Percentiles rank a stretch among this genome's conserved stretches.
Evolutionary conservation across 768 basidiomycete genomes (phyloP).

Genomic region (Leccinum disarticulatum): DNA sequence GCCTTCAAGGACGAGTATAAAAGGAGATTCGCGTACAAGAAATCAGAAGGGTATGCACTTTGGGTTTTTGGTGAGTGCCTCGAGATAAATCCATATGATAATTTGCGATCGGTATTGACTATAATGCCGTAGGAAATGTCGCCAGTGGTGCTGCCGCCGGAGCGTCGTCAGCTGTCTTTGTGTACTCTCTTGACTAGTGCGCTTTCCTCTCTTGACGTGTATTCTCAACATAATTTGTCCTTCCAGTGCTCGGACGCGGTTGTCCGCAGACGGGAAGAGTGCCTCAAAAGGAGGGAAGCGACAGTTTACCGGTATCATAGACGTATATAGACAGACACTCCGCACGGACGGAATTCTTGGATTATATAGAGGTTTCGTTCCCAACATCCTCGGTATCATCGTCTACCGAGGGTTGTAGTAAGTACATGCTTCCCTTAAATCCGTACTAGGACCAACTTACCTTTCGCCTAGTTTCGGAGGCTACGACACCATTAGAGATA

Average conservation of each 20-base stretch:
- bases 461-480: slow-evolving; percentile 39
- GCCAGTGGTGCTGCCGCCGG: slow-evolving; percentile 45
- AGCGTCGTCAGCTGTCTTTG: slow-evolving; percentile 42
- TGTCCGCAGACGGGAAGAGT: slow-evolving; percentile 41
- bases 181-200: slow-evolving; percentile 47
- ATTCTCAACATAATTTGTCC: neutral
- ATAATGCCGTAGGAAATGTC: slow-evolving; percentile 34
- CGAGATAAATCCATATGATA: neutral
- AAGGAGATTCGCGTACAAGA: slow-evolving; percentile 36
- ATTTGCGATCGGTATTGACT: neutral
- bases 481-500: slow-evolving; percentile 41
- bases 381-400: slow-evolving; percentile 41
- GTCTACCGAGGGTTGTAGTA: slow-evolving; percentile 47
- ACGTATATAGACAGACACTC: slow-evolving; percentile 45
- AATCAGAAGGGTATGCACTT: slow-evolving; percentile 35
- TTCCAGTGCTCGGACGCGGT: slow-evolving; percentile 40
- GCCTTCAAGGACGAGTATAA: slow-evolving; percentile 49
- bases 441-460: neutral
- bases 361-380: slow-evolving; percentile 43
- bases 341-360: slow-evolving; percentile 41
- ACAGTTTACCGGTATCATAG: slow-evolving; percentile 42
- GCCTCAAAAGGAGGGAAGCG: slow-evolving; percentile 38
- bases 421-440: slow-evolving; percentile 10
- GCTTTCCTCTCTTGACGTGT: neutral
- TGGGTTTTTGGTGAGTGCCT: slow-evolving; percentile 36